Base-by-base conservation (phyloP, 2,329 filamentous ascomycete genomes). In the Penicillium sp. region DNA sequence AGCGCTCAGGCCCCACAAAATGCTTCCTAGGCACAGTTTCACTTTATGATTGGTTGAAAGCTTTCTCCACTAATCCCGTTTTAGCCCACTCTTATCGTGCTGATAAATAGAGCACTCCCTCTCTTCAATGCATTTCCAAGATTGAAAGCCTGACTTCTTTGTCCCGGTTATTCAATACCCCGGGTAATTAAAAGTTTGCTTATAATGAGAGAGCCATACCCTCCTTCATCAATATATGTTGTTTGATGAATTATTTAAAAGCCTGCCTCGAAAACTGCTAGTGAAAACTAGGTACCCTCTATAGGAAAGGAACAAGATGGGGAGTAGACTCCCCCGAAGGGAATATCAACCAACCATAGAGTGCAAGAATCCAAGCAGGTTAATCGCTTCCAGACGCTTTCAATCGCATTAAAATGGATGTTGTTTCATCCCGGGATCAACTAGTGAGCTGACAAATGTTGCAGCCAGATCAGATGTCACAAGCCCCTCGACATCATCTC, bases 61-160 rank as follows among this genome's bases (percentile, higher is more conserved):
- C 4, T 15, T 45, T 47, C 50, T 8, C 50, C 50, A 47, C 50
- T 47, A 36, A 36, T 36, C 31, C 45, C 15, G 21, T 49, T 49
- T 36, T 15, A 31, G 45, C 21, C 45, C 45, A 36, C 45, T 25
- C 23, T 35, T 25, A 49, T 36, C 29, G 19, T 47, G 44, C 45
- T 49, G 31, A 49, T 44, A 44, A 44, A 29, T 44, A 9, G 25
- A 29, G 17, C 9, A 27, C 23, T 48, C 29, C 19, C 12, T 29
- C 25, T 45, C 27, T 47, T 47, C 8, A 29, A 47, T 21, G 44
- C 6, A 15, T 9, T 19, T 39, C n/a, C n/a, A 38, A 38, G 8
- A 17, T 29, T 44, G 23, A 29, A 29, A 17, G 33, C 12, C 31
- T 6, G 9, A 17, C 19, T 45, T 43, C 21, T n/a, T 9, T n/a